These are phyloP conservation scores for Amanita pseudoporphyria DNA, from an alignment of 768 basidiomycete species.

Conservation along the genomic window DNA sequence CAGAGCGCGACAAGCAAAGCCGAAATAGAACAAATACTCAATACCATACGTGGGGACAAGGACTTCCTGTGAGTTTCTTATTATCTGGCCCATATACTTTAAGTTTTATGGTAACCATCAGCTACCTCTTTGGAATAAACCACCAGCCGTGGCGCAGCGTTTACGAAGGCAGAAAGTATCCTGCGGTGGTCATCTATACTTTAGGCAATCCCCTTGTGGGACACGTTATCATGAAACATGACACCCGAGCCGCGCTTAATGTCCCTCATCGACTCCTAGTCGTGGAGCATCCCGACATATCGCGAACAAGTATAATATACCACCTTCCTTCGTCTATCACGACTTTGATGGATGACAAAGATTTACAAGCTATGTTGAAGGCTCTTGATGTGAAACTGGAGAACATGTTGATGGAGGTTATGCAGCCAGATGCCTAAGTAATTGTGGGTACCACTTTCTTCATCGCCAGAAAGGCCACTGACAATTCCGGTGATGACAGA, in stretches of 20 bases:
- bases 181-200: conserved; percentile 30
- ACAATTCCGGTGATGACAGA: no score
- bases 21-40: conserved; percentile 27
- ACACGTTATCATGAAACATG: conserved; percentile 30
- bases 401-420: conserved; percentile 19
- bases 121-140: conserved; percentile 31
- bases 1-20: conserved; percentile 23
- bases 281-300: conserved; percentile 26
- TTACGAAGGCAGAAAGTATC: conserved; percentile 19
- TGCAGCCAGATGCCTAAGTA: not conserved
- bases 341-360: conserved; percentile 18
- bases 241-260: conserved; percentile 29
- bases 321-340: conserved; percentile 40
- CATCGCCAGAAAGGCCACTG: no score
- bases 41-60: conserved; percentile 23
- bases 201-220: conserved; percentile 45
- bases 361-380: conserved; percentile 24
- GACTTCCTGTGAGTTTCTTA: conserved; percentile 34
- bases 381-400: conserved; percentile 36
- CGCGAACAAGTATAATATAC: conserved; percentile 34
- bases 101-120: conserved; percentile 11
- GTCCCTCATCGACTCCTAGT: conserved; percentile 39
- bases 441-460: not conserved
- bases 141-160: conserved; percentile 27
- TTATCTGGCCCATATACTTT: no score